Evolutionary conservation across 306 rosid genomes (phyloP).

Genomic region (Sindora glabra): DNA sequence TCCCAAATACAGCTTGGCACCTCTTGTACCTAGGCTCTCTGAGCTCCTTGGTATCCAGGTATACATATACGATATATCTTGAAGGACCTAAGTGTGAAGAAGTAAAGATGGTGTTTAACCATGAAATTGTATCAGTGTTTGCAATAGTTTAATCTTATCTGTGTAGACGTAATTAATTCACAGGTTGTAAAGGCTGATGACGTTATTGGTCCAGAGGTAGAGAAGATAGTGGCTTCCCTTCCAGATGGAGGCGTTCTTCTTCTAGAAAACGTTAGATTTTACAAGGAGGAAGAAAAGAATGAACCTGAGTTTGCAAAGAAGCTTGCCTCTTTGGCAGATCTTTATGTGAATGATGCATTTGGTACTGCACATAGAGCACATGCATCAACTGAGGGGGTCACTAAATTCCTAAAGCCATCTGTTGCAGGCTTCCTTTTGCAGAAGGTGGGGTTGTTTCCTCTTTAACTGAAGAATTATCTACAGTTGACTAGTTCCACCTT

Average conservation of each 20-base stretch:
- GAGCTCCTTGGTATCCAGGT: slow-evolving; percentile 93
- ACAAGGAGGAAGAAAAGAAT: slow-evolving; percentile 97
- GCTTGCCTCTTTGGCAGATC: slow-evolving; percentile 88
- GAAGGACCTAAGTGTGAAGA: background rate
- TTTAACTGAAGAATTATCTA: background rate
- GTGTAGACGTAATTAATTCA: slow-evolving; percentile 11
- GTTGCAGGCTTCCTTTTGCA: slow-evolving; percentile 97
- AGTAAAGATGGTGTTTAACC: background rate
- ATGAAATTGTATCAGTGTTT: slow-evolving; percentile 6
- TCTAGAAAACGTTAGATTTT: slow-evolving; percentile 94
- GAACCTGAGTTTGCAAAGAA: slow-evolving; percentile 94
- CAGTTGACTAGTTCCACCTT: background rate
- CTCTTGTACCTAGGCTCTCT: slow-evolving; percentile 91
- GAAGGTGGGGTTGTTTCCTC: slow-evolving; percentile 46
- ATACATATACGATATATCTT: background rate
- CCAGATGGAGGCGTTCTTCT: slow-evolving; percentile 91
- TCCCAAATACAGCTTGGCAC: slow-evolving; percentile 89
- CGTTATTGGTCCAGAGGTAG: slow-evolving; percentile 89
- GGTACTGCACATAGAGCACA: slow-evolving; percentile 99
- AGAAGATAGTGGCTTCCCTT: slow-evolving; percentile 72
- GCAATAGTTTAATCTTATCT: background rate
- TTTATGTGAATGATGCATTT: slow-evolving; percentile 92
- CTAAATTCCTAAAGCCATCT: slow-evolving; percentile 92
- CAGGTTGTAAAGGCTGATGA: slow-evolving; percentile 95
- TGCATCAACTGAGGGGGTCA: slow-evolving; percentile 99